Percentiles rank a stretch among this genome's conserved stretches.
phyloP scores from a whole-genome alignment of 2,329 filamentous ascomycete species.

The Plenodomus lindquistii region DNA sequence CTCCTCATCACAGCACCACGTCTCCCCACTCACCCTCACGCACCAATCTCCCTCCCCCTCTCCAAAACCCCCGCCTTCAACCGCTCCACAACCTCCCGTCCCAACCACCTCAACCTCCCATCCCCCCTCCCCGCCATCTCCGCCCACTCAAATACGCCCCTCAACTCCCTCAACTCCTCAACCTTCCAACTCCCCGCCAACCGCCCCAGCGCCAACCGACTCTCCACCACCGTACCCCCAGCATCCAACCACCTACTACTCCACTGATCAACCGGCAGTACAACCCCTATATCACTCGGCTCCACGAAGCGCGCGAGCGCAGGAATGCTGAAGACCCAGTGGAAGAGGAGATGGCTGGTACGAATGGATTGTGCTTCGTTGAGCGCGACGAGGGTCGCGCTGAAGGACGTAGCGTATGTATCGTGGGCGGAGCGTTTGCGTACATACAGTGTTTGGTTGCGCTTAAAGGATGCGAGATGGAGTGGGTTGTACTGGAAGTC shows the following conservation, averaged over 20 bases:
- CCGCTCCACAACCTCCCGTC: conserved; percentile 59
- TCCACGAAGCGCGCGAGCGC: conserved; percentile 49
- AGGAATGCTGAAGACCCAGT: conserved; percentile 73
- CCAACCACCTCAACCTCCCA: conserved; percentile 56
- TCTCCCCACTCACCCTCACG: neutral
- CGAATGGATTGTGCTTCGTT: conserved; percentile 59
- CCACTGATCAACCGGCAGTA: conserved; percentile 47
- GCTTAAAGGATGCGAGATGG: conserved; percentile 66
- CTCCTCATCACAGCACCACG: too few relatives aligned
- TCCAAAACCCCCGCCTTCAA: conserved; percentile 56
- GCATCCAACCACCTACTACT: conserved; percentile 57
- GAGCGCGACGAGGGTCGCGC: conserved; percentile 73
- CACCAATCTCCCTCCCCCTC: conserved; percentile 33
- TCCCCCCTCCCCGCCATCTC: conserved; percentile 48
- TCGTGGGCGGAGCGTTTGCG: conserved; percentile 65
- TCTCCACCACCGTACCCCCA: conserved; percentile 68
- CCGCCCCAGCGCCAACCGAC: conserved; percentile 64
- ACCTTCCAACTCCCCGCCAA: conserved; percentile 52
- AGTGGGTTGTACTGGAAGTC: conserved; percentile 69
- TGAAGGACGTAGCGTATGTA: conserved; percentile 66
- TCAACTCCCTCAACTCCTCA: conserved; percentile 61
- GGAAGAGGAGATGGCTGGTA: conserved; percentile 57
- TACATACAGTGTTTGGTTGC: conserved; percentile 74
- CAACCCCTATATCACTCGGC: conserved; percentile 62
- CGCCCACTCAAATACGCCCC: conserved; percentile 69